Conservation (phyloP, 371 early-diverging fungal species). For the Zychaea mexicana region DNA sequence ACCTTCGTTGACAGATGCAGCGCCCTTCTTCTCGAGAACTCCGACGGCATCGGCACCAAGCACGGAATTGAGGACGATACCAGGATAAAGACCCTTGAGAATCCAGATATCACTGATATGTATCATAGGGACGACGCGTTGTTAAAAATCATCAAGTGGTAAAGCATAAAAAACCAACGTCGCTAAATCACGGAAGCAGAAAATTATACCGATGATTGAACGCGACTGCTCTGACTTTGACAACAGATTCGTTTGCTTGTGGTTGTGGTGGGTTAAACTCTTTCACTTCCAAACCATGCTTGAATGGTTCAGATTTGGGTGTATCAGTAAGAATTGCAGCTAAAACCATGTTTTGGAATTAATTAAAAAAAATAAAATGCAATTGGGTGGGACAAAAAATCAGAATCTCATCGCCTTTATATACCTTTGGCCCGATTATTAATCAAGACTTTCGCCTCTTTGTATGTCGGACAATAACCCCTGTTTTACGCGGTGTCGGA, state of each 20-base stretch:
- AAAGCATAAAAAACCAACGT: not conserved
- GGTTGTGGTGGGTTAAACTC: constrained; percentile 1
- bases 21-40: constrained; percentile 29
- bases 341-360: no score
- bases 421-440: no score
- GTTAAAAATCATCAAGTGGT: not conserved
- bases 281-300: constrained; percentile 33
- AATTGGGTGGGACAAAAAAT: no score
- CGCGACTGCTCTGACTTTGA: constrained; percentile 66
- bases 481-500: no score
- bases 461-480: no score
- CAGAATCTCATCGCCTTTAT: no score
- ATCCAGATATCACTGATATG: constrained; percentile 56
- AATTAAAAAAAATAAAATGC: no score
- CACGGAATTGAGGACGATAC: constrained; percentile 47
- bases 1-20: constrained; percentile 24
- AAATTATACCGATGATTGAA: constrained; percentile 69
- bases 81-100: constrained; percentile 54
- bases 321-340: not conserved
- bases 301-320: not conserved
- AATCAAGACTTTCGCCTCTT: no score
- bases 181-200: no score
- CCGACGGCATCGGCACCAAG: constrained; percentile 70
- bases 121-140: not conserved
- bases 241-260: constrained; percentile 42